phyloP scores from a whole-genome alignment of 768 basidiomycete genomes.

The Leccinum sublutescens region DNA sequence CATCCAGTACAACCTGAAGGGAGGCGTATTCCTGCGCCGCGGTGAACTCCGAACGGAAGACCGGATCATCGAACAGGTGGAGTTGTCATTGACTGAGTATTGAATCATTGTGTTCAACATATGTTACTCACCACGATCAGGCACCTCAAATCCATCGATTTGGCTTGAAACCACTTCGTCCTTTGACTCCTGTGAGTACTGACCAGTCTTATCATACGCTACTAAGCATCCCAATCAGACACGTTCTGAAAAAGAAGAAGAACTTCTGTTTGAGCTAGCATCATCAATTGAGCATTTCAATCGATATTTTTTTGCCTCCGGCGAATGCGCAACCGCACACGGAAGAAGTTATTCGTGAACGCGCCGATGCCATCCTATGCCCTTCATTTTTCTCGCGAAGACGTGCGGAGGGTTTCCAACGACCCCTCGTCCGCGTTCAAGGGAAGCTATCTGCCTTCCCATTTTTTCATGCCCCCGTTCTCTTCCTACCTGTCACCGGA shows the following conservation, averaged over 20 bases:
- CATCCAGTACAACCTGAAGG: not conserved
- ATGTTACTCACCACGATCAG: not conserved
- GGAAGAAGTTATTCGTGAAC: not conserved
- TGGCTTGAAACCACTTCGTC: not conserved
- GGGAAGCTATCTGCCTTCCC: not conserved
- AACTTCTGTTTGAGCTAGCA: not conserved
- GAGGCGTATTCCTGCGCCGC: not conserved
- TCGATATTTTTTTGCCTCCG: no score
- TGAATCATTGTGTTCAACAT: not conserved
- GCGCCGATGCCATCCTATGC: not conserved
- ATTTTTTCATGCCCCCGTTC: not conserved
- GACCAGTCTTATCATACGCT: not conserved
- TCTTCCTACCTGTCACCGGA: not conserved
- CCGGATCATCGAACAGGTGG: not conserved
- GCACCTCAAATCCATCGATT: not conserved
- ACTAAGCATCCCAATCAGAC: not conserved
- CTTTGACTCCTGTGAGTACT: not conserved
- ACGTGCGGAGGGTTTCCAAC: not conserved
- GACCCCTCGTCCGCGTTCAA: not conserved
- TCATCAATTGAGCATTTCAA: not conserved
- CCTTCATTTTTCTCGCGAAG: not conserved
- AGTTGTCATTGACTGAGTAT: not conserved
- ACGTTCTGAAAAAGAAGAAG: not conserved
- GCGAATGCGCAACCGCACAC: no score
- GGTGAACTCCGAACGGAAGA: not conserved